Conservation (phyloP, 2,329 filamentous ascomycete species). For the Cyphellophora attinorum region DNA sequence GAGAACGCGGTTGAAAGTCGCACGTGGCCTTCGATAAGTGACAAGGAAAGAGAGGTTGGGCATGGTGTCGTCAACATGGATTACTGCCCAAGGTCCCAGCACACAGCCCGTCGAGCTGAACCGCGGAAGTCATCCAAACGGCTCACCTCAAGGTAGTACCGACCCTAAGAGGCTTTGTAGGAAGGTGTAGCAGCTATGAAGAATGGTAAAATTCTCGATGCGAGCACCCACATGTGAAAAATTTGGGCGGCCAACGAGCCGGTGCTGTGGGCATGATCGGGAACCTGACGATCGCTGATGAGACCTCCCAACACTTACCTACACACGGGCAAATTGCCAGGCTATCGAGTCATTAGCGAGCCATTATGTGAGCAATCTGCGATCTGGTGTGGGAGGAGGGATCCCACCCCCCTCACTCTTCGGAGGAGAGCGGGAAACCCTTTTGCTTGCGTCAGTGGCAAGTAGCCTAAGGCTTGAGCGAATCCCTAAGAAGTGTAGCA, state of each 20-base stretch:
- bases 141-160: background rate
- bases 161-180: background rate
- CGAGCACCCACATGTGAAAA: background rate
- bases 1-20: constrained; percentile 11
- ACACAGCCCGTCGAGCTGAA: background rate
- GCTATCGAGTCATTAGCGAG: no score
- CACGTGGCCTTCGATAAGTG: constrained; percentile 14
- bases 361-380: no score
- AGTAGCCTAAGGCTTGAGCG: no score
- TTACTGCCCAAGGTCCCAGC: background rate
- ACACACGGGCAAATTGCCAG: no score
- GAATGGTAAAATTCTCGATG: background rate
- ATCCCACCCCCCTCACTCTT: no score
- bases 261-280: no score
- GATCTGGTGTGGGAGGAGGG: no score
- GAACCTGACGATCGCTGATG: no score
- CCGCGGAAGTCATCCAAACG: background rate
- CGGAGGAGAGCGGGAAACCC: no score
- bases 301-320: no score
- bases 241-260: background rate
- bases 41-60: constrained; percentile 10
- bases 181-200: background rate
- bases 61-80: background rate
- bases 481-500: no score
- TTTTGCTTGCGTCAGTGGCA: no score